A percentile compares a stretch with the other conserved stretches of the same genome.
Evolutionary conservation across 306 rosid species (phyloP).

Genomic region (Castanea mollissima): DNA sequence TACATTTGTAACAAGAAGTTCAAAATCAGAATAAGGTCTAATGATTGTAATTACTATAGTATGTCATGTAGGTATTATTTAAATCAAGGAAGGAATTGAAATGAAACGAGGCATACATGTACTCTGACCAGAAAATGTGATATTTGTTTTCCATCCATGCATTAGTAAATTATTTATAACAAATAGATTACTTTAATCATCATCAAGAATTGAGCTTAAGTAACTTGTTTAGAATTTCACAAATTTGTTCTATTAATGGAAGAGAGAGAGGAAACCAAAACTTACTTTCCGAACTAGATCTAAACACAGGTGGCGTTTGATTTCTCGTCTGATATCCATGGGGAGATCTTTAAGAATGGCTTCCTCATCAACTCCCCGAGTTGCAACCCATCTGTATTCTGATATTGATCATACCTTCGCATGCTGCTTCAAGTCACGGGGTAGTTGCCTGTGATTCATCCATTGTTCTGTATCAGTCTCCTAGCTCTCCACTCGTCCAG

Average conservation of each 20-base stretch:
- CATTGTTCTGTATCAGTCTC: slow-evolving; percentile 54
- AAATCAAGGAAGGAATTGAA: not conserved
- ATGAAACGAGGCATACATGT: not conserved
- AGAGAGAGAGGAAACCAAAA: not conserved
- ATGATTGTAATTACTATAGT: not conserved
- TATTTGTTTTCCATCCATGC: not conserved
- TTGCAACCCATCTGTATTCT: slow-evolving; percentile 58
- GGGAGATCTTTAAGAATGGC: slow-evolving; percentile 53
- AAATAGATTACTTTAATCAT: too few species aligned
- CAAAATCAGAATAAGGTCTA: not conserved
- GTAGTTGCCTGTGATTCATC: slow-evolving; percentile 63
- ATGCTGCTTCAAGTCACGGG: slow-evolving; percentile 38
- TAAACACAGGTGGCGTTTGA: slow-evolving; percentile 56
- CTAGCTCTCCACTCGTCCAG: slow-evolving; percentile 57
- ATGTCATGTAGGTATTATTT: not conserved
- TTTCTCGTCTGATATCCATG: slow-evolving; percentile 54
- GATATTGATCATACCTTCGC: slow-evolving; percentile 49
- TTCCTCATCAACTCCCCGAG: slow-evolving; percentile 58
- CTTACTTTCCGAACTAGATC: slow-evolving; percentile 49
- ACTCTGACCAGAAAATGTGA: not conserved
- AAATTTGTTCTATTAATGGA: not conserved
- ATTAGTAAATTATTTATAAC: not conserved
- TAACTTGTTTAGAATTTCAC: not conserved
- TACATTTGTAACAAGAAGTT: not conserved
- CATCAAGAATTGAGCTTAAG: not conserved